A percentile compares a stretch with the other conserved stretches of the same genome.
phyloP scores from a whole-genome alignment of 495 filamentous ascomycete species.

The Viridothelium virens region DNA sequence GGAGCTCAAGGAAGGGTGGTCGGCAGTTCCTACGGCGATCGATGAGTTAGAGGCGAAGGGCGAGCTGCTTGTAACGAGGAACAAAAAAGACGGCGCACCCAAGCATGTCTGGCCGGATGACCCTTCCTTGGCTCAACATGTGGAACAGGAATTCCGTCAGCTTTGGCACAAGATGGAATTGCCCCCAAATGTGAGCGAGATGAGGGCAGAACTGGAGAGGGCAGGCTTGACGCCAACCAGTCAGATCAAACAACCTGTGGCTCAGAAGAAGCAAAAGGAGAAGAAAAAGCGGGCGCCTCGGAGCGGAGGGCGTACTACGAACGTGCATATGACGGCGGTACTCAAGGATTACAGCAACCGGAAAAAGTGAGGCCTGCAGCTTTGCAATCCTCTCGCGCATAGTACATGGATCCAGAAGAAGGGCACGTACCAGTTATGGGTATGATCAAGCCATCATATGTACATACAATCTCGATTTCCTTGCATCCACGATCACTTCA shows the following conservation, averaged over 20 bases:
- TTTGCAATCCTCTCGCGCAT: not conserved
- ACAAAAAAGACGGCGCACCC: constrained; percentile 85
- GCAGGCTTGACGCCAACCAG: constrained; percentile 36
- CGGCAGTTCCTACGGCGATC: constrained; percentile 68
- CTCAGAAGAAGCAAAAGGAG: constrained; percentile 56
- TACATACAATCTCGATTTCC: not conserved
- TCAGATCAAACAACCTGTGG: constrained; percentile 52
- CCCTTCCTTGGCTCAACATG: constrained; percentile 57
- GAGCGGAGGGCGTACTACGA: constrained; percentile 76
- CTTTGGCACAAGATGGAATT: constrained; percentile 79
- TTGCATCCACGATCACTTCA: not conserved
- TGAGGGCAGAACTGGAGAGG: constrained; percentile 51
- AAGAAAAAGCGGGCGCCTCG: constrained; percentile 60
- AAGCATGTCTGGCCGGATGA: constrained; percentile 86
- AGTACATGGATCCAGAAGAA: not conserved
- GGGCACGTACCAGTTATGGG: not conserved
- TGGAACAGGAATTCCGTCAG: constrained; percentile 72
- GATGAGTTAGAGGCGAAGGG: constrained; percentile 67
- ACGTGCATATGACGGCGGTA: constrained; percentile 84
- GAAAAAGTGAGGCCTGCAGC: constrained; percentile 34
- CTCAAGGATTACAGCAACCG: constrained; percentile 74
- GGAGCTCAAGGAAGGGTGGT: constrained; percentile 92
- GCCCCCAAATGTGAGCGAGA: constrained; percentile 58
- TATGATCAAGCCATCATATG: not conserved
- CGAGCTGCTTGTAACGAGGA: constrained; percentile 73